Base-by-base conservation (phyloP, 176 grass and related monocot species). In the Hyparrhenia diplandra region DNA sequence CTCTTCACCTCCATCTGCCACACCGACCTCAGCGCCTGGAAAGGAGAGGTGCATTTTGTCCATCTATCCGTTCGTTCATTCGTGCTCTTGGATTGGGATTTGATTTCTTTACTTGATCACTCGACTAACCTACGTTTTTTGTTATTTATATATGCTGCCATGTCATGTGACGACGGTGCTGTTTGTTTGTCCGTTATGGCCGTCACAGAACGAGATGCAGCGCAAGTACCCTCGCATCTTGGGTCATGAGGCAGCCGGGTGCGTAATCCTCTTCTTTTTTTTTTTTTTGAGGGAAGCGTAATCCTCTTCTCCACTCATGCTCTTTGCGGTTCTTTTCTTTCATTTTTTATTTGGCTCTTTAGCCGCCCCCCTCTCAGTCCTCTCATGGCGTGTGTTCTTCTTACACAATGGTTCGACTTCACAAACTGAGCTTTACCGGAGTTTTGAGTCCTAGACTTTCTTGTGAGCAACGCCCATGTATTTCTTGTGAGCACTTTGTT, bases 1-100 rank as follows among this genome's bases (percentile, higher is more conserved):
- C 69, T 95, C 84, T 91, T 87, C 79, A 93, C 92, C 60, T 95
- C 95, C 67, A 86, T 98, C 86, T 95, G 95, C 90, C 95, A 98
- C 82, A 95, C 90, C 1, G 95, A 98, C 65, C 88, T 98, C 82
- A 93, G 88, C 83, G 82, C 79, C 39, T 95, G 84, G 92, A 94
- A 93, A 67, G 92, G 95, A 64, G 87, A 97, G 89, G 94, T 97
- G 24, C 36, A n/a, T 36, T 31, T 4, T 4, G 32, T 34, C 8
- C 36, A 5, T 36, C 6, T 5, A 5, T 36, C 6, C 4, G 14
- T 65, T 40, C 37, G n/a, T 23, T n/a, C 10, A 67, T 67, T 20
- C 64, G 2, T 68, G 9, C 12, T 40, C 46, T 49, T 49, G 46
- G 46, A 49, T 49, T 18, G 41, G 43, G 43, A 30, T 29, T 72